A percentile compares a stretch with the other conserved stretches of the same genome.
Conservation (phyloP, 23 red algal species). For the Gracilaria caudata region DNA sequence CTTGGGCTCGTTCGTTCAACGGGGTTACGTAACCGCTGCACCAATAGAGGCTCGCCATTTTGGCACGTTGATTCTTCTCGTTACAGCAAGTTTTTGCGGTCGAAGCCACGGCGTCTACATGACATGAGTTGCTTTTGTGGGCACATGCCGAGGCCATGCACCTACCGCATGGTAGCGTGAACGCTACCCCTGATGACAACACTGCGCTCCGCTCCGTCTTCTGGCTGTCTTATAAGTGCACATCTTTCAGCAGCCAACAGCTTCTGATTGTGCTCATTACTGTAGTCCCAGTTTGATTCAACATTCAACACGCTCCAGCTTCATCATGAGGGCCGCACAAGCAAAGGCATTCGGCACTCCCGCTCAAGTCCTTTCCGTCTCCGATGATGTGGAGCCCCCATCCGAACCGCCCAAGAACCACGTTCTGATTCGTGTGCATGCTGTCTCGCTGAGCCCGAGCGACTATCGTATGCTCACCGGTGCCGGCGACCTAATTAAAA, state of each 20-base stretch:
- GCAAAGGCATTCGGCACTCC: slow-evolving; percentile 17
- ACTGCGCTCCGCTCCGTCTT: no score
- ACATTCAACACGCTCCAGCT: background rate
- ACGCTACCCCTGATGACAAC: no score
- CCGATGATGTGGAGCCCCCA: slow-evolving; percentile 19
- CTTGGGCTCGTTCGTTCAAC: no score
- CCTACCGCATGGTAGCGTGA: no score
- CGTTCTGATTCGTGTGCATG: slow-evolving; percentile 61
- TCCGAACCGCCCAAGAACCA: slow-evolving; percentile 20
- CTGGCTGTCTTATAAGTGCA: no score
- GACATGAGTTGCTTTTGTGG: background rate
- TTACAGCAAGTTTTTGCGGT: no score
- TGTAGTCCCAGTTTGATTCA: background rate
- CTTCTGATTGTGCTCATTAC: no score
- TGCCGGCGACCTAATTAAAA: slow-evolving; percentile 58
- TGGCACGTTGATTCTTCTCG: no score
- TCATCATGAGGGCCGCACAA: slow-evolving; percentile 45
- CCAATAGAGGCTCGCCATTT: slow-evolving; percentile 20
- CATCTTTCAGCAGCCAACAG: background rate
- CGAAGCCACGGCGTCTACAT: no score
- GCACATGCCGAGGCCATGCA: no score
- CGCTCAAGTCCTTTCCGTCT: slow-evolving; percentile 40
- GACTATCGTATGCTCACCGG: slow-evolving; percentile 75
- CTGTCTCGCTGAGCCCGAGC: slow-evolving; percentile 51
- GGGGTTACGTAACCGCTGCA: background rate